Evolutionary conservation across 2,329 filamentous ascomycete genomes (phyloP).

Genomic region (Stachybotrys echinatus): DNA sequence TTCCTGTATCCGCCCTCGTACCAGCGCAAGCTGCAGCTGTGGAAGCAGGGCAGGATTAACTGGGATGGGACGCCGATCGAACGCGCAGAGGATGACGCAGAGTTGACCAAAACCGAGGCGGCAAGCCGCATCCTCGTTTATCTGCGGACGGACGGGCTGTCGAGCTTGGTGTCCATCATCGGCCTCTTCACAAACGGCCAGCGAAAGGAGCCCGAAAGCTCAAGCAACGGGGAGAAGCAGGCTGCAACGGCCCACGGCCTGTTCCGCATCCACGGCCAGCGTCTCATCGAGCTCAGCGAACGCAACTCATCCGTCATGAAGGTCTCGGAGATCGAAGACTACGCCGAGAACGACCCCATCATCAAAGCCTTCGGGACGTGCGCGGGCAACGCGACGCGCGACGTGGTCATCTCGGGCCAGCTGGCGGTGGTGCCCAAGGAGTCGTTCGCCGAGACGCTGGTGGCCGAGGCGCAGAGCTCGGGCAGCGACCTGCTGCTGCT

Average conservation of each 20-base stretch:
- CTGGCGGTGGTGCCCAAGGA: background rate
- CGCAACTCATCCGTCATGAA: background rate
- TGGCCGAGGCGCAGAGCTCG: background rate
- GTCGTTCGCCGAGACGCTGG: background rate
- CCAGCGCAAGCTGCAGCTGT: constrained; percentile 44
- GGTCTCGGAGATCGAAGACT: background rate
- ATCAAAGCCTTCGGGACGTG: background rate
- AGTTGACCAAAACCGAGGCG: background rate
- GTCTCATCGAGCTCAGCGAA: background rate
- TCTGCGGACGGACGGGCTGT: constrained; percentile 6
- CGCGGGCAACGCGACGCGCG: background rate
- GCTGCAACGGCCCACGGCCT: too few relatives aligned
- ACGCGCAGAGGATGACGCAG: background rate
- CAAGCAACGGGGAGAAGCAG: too few relatives aligned
- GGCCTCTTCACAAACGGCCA: background rate
- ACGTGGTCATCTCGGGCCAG: background rate
- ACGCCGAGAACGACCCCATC: background rate
- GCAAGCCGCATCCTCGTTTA: constrained; percentile 1
- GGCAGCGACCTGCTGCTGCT: background rate
- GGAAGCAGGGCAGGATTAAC: constrained; percentile 81
- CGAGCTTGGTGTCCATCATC: constrained; percentile 7
- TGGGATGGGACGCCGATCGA: constrained; percentile 49
- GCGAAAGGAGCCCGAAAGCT: background rate
- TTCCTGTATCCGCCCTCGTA: constrained; percentile 66
- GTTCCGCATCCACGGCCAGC: background rate